Evolutionary conservation across 495 filamentous ascomycete genomes (phyloP).

Genomic region (Penicillium taxi): DNA sequence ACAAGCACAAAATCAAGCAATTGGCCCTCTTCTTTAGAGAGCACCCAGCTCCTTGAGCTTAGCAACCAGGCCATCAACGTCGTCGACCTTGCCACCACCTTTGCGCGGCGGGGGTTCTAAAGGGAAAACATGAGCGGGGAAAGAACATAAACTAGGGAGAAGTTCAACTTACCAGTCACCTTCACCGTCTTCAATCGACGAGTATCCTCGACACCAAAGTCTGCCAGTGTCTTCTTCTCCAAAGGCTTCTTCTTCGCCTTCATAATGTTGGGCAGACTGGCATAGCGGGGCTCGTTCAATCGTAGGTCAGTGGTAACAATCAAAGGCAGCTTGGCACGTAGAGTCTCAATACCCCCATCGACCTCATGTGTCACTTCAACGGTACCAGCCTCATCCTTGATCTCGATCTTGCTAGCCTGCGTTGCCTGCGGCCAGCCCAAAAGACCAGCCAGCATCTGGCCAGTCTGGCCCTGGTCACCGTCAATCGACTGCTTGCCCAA

Average conservation of each 20-base stretch:
- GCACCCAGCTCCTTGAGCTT: constrained; percentile 96
- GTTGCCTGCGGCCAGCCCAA: constrained; percentile 91
- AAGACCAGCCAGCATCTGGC: constrained; percentile 93
- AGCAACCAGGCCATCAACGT: constrained; percentile 84
- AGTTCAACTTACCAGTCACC: constrained; percentile 61
- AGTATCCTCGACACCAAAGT: constrained; percentile 67
- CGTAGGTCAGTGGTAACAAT: constrained; percentile 91
- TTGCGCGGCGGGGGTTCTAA: constrained; percentile 79
- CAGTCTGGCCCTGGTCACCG: constrained; percentile 91
- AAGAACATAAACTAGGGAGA: neutral
- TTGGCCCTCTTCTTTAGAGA: constrained; percentile 44
- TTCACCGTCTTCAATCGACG: constrained; percentile 78
- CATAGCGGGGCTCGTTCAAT: constrained; percentile 92
- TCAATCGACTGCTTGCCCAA: constrained; percentile 97
- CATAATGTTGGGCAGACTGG: constrained; percentile 96
- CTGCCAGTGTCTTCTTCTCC: constrained; percentile 77
- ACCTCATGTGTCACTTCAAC: constrained; percentile 83
- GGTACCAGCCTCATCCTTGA: constrained; percentile 48
- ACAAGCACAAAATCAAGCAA: constrained; percentile 12
- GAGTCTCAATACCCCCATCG: constrained; percentile 89
- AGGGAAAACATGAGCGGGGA: constrained; percentile 17
- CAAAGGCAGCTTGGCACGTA: constrained; percentile 75
- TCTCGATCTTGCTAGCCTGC: constrained; percentile 73
- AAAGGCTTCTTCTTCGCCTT: constrained; percentile 99
- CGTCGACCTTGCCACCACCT: constrained; percentile 92